Base-by-base conservation (phyloP, 345 rosid species). In the Melastoma malabathricum region DNA sequence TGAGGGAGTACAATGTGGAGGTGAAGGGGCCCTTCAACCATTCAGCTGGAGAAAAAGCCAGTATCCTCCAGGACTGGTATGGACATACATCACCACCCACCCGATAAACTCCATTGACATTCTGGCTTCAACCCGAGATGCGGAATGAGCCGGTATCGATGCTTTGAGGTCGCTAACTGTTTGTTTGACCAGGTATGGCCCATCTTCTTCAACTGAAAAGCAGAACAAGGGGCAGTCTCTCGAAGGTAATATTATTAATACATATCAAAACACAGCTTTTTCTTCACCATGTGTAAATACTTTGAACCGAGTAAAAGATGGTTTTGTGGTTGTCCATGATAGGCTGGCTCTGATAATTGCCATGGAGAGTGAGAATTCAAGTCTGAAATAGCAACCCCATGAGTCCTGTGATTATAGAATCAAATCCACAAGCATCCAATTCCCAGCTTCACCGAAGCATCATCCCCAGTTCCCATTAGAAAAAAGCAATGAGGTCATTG, bases 21-120 rank as follows among this genome's bases (percentile, higher is more conserved):
- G 59, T 84, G 68, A 90, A 86, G 62, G 98, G 98, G 41, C 96
- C 98, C 25, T 90, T 90, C 65, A 90, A 90, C 65, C 73, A 86
- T 63, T 66, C 85, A 27, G 92, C 98, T 43, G 75, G 98, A 52
- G 92, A 80, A n/a, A 67, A 76, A 50, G 96, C 96, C 61, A 92
- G 96, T 68, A 82, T 90, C 64, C 96, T 96, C 15, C 83, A 92
- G 52, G 81, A 84, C 50, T 86, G 96, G 98, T 89, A 34, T 64
- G 72, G 51, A 57, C 50, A 46, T 3, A 15, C 18, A 0, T 18
- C 39, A 4, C 6, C 15, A 18, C 15, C 15, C 14, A 13, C 22
- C 1, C 19, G 31, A 0, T 18, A 19, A 10, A 0, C 4, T 50
- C 43, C 41, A 23, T 15, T 50, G 9, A 16, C 15, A 14, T 45